Conservation (phyloP, 495 filamentous ascomycete genomes). For the Podospora appendiculata region DNA sequence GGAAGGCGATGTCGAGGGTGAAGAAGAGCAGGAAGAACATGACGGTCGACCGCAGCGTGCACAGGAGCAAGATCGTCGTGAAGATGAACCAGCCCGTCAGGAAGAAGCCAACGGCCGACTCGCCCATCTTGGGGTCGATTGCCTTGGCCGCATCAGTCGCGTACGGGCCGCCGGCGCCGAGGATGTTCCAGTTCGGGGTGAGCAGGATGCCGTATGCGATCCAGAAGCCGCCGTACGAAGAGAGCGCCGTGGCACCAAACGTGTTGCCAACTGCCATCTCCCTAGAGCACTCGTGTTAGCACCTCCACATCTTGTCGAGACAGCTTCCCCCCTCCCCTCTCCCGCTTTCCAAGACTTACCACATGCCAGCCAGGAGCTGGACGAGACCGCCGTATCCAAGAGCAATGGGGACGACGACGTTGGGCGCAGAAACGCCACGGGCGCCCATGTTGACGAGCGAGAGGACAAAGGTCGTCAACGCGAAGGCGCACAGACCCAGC, state of each 20-base stretch:
- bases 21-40: constrained; percentile 97
- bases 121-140: constrained; percentile 24
- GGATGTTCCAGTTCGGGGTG: constrained; percentile 54
- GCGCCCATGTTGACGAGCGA: constrained; percentile 74
- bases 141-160: constrained; percentile 19
- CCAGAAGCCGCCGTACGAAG: constrained; percentile 98
- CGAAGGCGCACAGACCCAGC: constrained; percentile 82
- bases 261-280: constrained; percentile 98
- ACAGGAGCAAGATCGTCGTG: constrained; percentile 78
- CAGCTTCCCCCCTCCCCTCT: no score
- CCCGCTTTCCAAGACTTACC: constrained; percentile 51
- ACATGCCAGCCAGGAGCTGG: constrained; percentile 94
- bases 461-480: constrained; percentile 90
- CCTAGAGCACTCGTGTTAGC: constrained; percentile 39
- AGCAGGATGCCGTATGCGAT: constrained; percentile 81
- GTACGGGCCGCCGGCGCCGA: constrained; percentile 53
- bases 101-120: constrained; percentile 75
- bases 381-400: constrained; percentile 84
- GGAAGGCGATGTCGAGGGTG: constrained; percentile 84
- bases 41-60: constrained; percentile 87
- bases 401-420: constrained; percentile 62
- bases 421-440: constrained; percentile 50
- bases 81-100: constrained; percentile 98
- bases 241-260: constrained; percentile 93
- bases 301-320: neutral